Evolutionary conservation across 208 protist genomes (phyloP), one percentile per base, ranked within the genome.

Genomic region (Trypanosoma theileri): DNA sequence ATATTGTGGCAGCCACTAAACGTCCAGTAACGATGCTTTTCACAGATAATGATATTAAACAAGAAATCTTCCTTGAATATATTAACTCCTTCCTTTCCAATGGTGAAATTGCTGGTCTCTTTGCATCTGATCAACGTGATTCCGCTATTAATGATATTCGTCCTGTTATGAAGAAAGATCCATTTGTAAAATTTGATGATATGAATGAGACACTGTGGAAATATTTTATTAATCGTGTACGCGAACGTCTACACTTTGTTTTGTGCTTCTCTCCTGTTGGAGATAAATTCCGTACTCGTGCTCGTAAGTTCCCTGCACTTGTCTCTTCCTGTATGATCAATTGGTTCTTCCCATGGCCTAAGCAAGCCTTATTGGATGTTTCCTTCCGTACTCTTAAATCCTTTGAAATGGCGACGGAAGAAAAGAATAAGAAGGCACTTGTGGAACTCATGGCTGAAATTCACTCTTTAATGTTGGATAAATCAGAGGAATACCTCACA

Each of bases 291-390:
- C 86, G 95, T 74, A 91, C 83, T 3, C 89, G 97, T 31, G 95
- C 96, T 16, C 85, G 96, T 64, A 98, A 98, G 85, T 99, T 99
- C 93, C 98, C 98, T 4, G 97, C 93, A 24, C 84, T 99, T 19
- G 97, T 99, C 70, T 97, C 90, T 61, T 93, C 94, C 35, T 98
- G 96, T 79, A 97, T 96, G 55, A 98, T 99, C 75, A 98, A 99
- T 82, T 99, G 98, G 97, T 99, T 99, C 92, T 96, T 98, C 73
- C 94, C 96, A 55, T 99, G 98, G 98, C 97, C 98, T 16, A 90
- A 96, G 70, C 88, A 98, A 79, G 98, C 96, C 17, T 75, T 99
- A 57, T 68, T 92, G 3, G 91, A 98, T 67, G 97, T 98, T 31
- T 95, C 96, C 11, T 85, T 84, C 24, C 85, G 87, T 59, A 96